Evolutionary conservation across 805 yeast genomes (phyloP), one percentile per base, ranked within the genome.

Genomic region (Saturnispora dispora): DNA sequence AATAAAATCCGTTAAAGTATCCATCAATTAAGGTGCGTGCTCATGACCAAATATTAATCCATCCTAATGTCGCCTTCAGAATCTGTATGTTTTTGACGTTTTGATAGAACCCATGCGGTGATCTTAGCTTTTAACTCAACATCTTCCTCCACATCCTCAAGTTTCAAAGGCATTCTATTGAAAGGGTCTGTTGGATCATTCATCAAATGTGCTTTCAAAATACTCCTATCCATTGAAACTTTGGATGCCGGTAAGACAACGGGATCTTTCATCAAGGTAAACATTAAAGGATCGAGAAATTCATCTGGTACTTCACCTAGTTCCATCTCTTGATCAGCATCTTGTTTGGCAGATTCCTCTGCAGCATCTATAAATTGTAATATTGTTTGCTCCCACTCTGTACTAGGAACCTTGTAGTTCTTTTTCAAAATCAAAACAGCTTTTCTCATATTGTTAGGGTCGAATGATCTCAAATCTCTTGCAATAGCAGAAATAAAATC

Each of bases 131-230:
- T 82, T 63, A 90, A 72, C 56, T 83, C 95, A 1, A 69, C 72
- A 68, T 90, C 83, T 18, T 93, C 95, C 22, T 77, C 67, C 27
- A 90, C 96, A 58, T 93, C 96, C 57, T 91, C 97, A 39, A 91
- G 67, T 61, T 80, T 88, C 60, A 93, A 73, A 5, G 98, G 98
- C 71, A 82, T 76, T 68, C 99, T 82, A 68, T 91, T 93, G 71
- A 93, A 93, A 18, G 99, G 99, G 71, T 93, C 99, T 0, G 96
- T 93, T 1, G 96, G 80, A 69, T 93, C 98, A 70, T 91, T 88
- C 65, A 93, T 76, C 53, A 93, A 72, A 72, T 93, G 99, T 3
- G 96, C 87, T 63, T 89, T 91, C 60, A 93, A 86, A 2, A 97
- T 93, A 36, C 93, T 77, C 63, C 95, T 74, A 65, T 93, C 99